A percentile compares a stretch with the other conserved stretches of the same genome.
Evolutionary conservation across 2,329 filamentous ascomycete genomes (phyloP).

Genomic region (Thielaviopsis punctulata): DNA sequence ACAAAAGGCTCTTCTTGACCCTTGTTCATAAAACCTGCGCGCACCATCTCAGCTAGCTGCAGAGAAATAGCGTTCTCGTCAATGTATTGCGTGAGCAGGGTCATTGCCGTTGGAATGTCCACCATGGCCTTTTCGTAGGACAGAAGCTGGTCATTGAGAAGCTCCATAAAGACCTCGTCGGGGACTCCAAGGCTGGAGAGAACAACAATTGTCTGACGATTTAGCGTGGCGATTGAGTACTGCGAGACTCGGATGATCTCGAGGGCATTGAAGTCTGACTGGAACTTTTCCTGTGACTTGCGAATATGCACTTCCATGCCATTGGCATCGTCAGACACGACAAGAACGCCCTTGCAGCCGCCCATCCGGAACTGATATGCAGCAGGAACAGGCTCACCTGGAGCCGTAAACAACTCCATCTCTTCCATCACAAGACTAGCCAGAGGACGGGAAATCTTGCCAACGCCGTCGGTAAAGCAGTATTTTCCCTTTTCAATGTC

Average conservation of each 20-base stretch:
- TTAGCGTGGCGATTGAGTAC: constrained; percentile 62
- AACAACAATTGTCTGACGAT: constrained; percentile 80
- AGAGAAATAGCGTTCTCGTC: constrained; percentile 75
- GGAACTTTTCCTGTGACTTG: constrained; percentile 77
- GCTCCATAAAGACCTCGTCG: constrained; percentile 45
- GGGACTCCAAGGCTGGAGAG: constrained; percentile 60
- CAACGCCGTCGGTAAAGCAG: constrained; percentile 82
- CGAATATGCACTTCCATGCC: constrained; percentile 59
- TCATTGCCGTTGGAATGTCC: constrained; percentile 44
- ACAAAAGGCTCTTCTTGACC: constrained; percentile 58
- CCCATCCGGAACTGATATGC: constrained; percentile 85
- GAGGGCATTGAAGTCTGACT: constrained; percentile 48
- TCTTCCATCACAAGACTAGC: constrained; percentile 58
- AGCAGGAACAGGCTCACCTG: constrained; percentile 39
- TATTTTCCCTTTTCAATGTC: constrained; percentile 55
- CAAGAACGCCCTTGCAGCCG: constrained; percentile 79
- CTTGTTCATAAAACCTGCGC: constrained; percentile 57
- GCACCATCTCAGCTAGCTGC: constrained; percentile 56
- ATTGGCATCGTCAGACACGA: constrained; percentile 51
- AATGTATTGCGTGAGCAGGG: constrained; percentile 54
- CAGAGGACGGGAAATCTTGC: constrained; percentile 70
- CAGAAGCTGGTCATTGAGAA: constrained; percentile 49
- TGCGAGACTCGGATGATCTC: constrained; percentile 75
- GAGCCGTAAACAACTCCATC: constrained; percentile 31
- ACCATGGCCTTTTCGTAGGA: constrained; percentile 55